Evolutionary conservation across 2,329 filamentous ascomycete species (phyloP).

Genomic region (Aspergillus sp.): DNA sequence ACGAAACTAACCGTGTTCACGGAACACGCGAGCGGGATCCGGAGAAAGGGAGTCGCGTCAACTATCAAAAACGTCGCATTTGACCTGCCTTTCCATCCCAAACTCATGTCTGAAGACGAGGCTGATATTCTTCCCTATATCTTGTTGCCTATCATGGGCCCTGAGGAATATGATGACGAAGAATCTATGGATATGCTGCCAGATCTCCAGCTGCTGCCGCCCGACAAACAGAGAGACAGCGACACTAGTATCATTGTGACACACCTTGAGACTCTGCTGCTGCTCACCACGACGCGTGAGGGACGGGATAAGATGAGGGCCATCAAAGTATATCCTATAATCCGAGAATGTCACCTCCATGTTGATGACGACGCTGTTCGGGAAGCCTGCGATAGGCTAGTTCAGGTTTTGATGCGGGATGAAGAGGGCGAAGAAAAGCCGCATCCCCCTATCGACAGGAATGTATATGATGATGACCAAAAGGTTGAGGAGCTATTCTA

Average conservation of each 20-base stretch:
- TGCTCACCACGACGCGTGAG: conserved; percentile 76
- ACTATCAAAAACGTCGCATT: conserved; percentile 95
- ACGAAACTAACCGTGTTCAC: conserved; percentile 95
- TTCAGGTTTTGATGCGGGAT: conserved; percentile 83
- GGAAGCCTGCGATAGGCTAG: conserved; percentile 83
- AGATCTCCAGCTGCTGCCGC: conserved; percentile 83
- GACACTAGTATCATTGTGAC: conserved; percentile 77
- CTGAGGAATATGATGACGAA: conserved; percentile 83
- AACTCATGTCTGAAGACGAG: conserved; percentile 69
- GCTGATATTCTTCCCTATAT: conserved; percentile 87
- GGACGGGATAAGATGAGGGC: conserved; percentile 73
- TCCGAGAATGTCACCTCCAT: conserved; percentile 80
- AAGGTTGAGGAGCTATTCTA: conserved; percentile 50
- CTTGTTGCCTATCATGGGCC: conserved; percentile 81
- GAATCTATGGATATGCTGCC: conserved; percentile 84
- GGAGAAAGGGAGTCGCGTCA: conserved; percentile 90
- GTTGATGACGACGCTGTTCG: conserved; percentile 76
- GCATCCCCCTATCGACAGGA: conserved; percentile 25
- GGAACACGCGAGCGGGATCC: conserved; percentile 78
- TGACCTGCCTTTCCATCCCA: conserved; percentile 70
- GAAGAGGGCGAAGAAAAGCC: conserved; percentile 62
- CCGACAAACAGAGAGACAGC: conserved; percentile 82
- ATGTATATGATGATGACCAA: conserved; percentile 46
- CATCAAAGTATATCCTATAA: conserved; percentile 83
- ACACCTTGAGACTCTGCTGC: conserved; percentile 82